Percentiles rank a stretch among this genome's conserved stretches.
Evolutionary conservation across 768 basidiomycete species (phyloP).

Genomic region (Boletus patriciae): DNA sequence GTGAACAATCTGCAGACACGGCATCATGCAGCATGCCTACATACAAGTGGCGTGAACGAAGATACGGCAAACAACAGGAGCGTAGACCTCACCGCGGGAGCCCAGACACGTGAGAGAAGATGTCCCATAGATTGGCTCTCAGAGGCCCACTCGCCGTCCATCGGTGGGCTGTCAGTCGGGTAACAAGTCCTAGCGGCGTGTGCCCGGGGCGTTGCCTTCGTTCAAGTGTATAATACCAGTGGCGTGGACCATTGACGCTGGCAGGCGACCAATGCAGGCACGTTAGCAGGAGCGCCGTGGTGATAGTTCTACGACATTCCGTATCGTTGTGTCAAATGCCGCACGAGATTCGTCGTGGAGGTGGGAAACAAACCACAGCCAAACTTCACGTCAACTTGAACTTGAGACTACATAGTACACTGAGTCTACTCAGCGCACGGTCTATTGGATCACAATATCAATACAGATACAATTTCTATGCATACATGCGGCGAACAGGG

Average conservation of each 20-base stretch:
- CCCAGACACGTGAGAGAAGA: conserved; percentile 43
- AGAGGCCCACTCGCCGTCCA: conserved; percentile 39
- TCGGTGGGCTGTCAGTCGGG: conserved; percentile 43
- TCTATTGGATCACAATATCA: not conserved
- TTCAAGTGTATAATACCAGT: not conserved
- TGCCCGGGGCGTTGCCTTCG: too few species aligned
- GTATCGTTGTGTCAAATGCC: not conserved
- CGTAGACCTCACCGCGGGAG: conserved; percentile 32
- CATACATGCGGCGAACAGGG: not conserved
- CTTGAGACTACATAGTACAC: too few species aligned
- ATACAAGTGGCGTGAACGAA: not conserved
- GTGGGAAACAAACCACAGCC: not conserved
- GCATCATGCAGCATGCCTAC: conserved; percentile 40
- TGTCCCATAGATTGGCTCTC: conserved; percentile 38
- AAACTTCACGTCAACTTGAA: not conserved
- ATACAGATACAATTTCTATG: conserved; percentile 7
- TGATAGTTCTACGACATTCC: not conserved
- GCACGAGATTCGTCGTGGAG: not conserved
- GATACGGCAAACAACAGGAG: not conserved
- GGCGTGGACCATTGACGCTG: too few species aligned
- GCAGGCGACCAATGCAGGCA: conserved; percentile 11
- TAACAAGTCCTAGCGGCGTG: conserved; percentile 37
- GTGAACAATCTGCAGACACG: too few species aligned
- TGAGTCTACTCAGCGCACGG: not conserved
- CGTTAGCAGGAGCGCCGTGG: conserved; percentile 11